Conservation (phyloP, 2,329 filamentous ascomycete species). For the Furcasterigmium furcatum region DNA sequence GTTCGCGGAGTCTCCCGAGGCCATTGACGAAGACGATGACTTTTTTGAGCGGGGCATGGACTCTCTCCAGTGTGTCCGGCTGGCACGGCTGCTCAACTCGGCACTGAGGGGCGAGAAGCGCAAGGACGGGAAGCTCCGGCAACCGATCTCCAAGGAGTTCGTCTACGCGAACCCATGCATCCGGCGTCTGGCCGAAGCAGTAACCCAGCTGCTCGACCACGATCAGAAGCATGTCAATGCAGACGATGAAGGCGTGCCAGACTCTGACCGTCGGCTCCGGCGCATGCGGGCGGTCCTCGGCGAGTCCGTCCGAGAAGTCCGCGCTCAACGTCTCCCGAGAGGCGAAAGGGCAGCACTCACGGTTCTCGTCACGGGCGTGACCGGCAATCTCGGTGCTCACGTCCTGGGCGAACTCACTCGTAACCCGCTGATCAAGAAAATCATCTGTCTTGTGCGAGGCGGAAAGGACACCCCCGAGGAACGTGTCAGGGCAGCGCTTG, state of each 20-base stretch:
- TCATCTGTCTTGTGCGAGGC: slow-evolving; percentile 13
- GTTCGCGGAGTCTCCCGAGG: slow-evolving; percentile 3
- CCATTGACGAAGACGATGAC: slow-evolving; percentile 14
- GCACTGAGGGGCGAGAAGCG: slow-evolving; percentile 1
- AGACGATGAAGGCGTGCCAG: not conserved
- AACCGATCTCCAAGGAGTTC: slow-evolving; percentile 9
- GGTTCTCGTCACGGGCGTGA: slow-evolving; percentile 15
- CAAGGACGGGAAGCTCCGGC: not conserved
- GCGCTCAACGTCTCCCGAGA: not conserved
- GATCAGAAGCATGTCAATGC: not conserved
- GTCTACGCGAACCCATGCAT: slow-evolving; percentile 10
- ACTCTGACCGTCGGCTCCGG: too few species aligned
- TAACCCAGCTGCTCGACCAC: not conserved
- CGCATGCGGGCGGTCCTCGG: not conserved
- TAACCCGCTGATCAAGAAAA: slow-evolving; percentile 6
- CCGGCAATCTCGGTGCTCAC: slow-evolving; percentile 16
- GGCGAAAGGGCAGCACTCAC: slow-evolving; percentile 5
- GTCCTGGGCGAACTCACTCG: slow-evolving; percentile 8
- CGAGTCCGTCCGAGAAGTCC: not conserved
- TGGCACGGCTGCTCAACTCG: slow-evolving; percentile 12
- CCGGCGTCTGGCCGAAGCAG: not conserved
- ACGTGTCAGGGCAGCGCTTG: slow-evolving; percentile 1
- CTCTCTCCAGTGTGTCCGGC: slow-evolving; percentile 20
- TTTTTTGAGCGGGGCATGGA: slow-evolving; percentile 24
- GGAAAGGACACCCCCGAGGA: slow-evolving; percentile 5